phyloP scores from a whole-genome alignment of 2,329 filamentous ascomycete species.

The Aspergillus sp. region DNA sequence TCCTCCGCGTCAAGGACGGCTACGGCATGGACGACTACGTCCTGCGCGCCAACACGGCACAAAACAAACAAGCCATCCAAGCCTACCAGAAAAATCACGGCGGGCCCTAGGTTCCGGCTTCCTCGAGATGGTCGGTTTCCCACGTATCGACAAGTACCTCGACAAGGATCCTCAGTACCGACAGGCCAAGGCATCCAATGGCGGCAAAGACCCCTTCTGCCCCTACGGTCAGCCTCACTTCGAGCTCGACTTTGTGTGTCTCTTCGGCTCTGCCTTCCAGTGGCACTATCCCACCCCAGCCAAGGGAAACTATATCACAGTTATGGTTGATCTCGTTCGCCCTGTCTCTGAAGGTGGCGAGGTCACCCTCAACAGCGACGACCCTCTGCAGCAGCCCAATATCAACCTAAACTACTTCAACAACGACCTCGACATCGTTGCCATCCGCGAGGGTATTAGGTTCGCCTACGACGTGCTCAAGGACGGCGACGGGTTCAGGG shows the following conservation, averaged over 20 bases:
- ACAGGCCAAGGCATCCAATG: conserved; percentile 42
- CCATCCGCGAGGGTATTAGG: conserved; percentile 58
- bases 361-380: conserved; percentile 42
- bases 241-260: conserved; percentile 61
- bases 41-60: conserved; percentile 34
- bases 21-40: conserved; percentile 42
- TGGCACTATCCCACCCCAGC: conserved; percentile 48
- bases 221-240: conserved; percentile 61
- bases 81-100: conserved; percentile 41
- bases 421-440: conserved; percentile 55
- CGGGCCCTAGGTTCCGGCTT: conserved; percentile 44
- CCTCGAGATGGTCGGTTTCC: conserved; percentile 56
- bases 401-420: conserved; percentile 50
- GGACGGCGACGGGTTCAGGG: conserved; percentile 56
- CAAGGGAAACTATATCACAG: conserved; percentile 54
- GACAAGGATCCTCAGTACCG: conserved; percentile 49
- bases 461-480: conserved; percentile 56
- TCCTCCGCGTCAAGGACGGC: conserved; percentile 45
- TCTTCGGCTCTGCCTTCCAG: conserved; percentile 56
- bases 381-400: conserved; percentile 30
- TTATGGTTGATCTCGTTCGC: conserved; percentile 55
- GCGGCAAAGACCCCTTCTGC: conserved; percentile 53
- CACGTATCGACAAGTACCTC: conserved; percentile 18
- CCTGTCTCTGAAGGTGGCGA: conserved; percentile 43
- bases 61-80: conserved; percentile 32